A percentile compares a stretch with the other conserved stretches of the same genome.
These are phyloP conservation scores for Alternaria gansuensis DNA, from an alignment of 2,329 filamentous ascomycete species.

Conservation along the genomic window DNA sequence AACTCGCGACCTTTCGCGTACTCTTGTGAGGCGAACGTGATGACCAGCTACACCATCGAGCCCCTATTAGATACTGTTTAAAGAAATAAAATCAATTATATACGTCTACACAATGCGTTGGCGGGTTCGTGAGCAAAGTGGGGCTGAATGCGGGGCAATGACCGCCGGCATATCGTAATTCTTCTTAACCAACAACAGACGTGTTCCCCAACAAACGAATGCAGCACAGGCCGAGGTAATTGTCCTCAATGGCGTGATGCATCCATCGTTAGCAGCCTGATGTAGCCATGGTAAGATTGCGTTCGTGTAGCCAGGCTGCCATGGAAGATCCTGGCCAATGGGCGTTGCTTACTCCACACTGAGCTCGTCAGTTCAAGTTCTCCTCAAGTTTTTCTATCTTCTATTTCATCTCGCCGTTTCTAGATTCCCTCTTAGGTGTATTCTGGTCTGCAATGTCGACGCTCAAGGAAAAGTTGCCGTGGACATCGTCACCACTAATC, in stretches of 20 bases:
- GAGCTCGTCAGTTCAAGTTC: not conserved
- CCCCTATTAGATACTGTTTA: slow-evolving; percentile 10
- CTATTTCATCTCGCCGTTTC: not conserved
- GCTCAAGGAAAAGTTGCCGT: slow-evolving; percentile 55
- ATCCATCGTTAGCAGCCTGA: not conserved
- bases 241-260: not conserved
- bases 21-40: slow-evolving; percentile 40
- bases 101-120: not conserved
- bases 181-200: not conserved
- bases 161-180: too few species aligned
- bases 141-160: not conserved
- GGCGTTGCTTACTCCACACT: not conserved
- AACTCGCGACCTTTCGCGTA: slow-evolving; percentile 40
- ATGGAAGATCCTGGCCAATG: not conserved
- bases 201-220: not conserved
- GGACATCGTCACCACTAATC: slow-evolving; percentile 66
- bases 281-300: not conserved
- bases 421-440: not conserved
- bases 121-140: not conserved
- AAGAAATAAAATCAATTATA: not conserved
- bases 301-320: not conserved
- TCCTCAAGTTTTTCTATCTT: not conserved
- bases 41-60: slow-evolving; percentile 43
- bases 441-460: slow-evolving; percentile 20
- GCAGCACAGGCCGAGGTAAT: not conserved